Evolutionary conservation across 192 early-diverging fungal species (phyloP).

Genomic region (Coemansia guatemalensis): DNA sequence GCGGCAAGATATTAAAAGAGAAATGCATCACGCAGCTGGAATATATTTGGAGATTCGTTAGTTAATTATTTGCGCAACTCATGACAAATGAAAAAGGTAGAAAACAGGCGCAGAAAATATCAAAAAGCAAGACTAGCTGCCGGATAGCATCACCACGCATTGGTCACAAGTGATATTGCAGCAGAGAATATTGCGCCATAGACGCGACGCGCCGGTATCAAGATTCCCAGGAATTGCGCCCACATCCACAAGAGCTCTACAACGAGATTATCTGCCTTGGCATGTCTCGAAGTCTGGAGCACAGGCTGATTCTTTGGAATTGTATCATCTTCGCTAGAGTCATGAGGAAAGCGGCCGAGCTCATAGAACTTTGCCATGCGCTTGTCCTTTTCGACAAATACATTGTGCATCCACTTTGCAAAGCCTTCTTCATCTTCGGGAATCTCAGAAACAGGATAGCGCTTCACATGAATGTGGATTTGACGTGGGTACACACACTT

Average conservation of each 20-base stretch:
- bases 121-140: background rate
- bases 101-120: too few species aligned
- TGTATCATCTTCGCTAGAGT: conserved; percentile 31
- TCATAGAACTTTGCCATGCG: conserved; percentile 78
- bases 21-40: too few species aligned
- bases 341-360: conserved; percentile 65
- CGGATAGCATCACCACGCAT: background rate
- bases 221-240: conserved; percentile 41
- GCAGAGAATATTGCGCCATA: conserved; percentile 9
- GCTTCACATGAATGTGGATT: conserved; percentile 81
- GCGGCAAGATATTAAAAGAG: too few species aligned
- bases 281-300: conserved; percentile 18
- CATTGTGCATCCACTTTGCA: conserved; percentile 69
- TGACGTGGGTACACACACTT: conserved; percentile 68
- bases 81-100: too few species aligned
- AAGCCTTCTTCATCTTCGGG: conserved; percentile 73
- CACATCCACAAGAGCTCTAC: conserved; percentile 43
- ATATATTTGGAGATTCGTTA: too few species aligned
- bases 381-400: conserved; percentile 84
- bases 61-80: too few species aligned
- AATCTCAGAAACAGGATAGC: conserved; percentile 62
- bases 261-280: conserved; percentile 14
- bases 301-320: conserved; percentile 36
- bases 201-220: conserved; percentile 33
- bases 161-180: background rate